phyloP scores from a whole-genome alignment of 2,329 filamentous ascomycete genomes.

The Aspergillus ochraceus region DNA sequence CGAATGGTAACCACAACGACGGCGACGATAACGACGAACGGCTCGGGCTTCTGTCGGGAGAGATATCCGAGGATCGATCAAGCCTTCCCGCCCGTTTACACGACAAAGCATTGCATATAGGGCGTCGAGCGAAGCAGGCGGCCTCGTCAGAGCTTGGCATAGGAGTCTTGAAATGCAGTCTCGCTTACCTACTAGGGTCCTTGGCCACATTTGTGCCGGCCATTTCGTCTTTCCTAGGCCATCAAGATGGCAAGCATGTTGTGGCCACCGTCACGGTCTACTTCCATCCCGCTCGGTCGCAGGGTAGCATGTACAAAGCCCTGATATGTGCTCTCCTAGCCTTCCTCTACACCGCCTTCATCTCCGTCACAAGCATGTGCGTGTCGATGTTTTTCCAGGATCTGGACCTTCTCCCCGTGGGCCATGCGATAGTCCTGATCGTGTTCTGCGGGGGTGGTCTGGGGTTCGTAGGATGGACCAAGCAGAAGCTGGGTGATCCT shows the following conservation, averaged over 20 bases:
- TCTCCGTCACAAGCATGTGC: slow-evolving; percentile 85
- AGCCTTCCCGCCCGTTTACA: slow-evolving; percentile 19
- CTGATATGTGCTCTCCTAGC: slow-evolving; percentile 73
- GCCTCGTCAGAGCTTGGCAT: slow-evolving; percentile 70
- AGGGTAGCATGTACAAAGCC: slow-evolving; percentile 88
- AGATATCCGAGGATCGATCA: slow-evolving; percentile 17
- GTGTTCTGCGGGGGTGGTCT: slow-evolving; percentile 84
- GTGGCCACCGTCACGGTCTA: slow-evolving; percentile 93
- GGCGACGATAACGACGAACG: slow-evolving; percentile 38
- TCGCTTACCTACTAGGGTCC: slow-evolving; percentile 85
- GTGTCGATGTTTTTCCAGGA: slow-evolving; percentile 76
- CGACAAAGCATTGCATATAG: slow-evolving; percentile 35
- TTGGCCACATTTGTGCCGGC: slow-evolving; percentile 79
- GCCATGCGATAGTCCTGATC: slow-evolving; percentile 75
- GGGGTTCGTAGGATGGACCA: slow-evolving; percentile 85
- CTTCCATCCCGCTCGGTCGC: slow-evolving; percentile 84
- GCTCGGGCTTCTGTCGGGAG: slow-evolving; percentile 32
- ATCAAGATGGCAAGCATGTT: slow-evolving; percentile 88
- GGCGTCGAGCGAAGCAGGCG: slow-evolving; percentile 57
- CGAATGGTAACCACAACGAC: slow-evolving; percentile 24
- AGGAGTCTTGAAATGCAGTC: slow-evolving; percentile 83
- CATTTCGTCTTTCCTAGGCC: slow-evolving; percentile 72
- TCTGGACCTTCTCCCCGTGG: slow-evolving; percentile 66
- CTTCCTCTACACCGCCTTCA: slow-evolving; percentile 72
- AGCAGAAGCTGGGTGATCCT: slow-evolving; percentile 74